A percentile compares a stretch with the other conserved stretches of the same genome.
These are phyloP conservation scores for Microsporum canis DNA, from an alignment of 2,329 filamentous ascomycete species.

Conservation along the genomic window DNA sequence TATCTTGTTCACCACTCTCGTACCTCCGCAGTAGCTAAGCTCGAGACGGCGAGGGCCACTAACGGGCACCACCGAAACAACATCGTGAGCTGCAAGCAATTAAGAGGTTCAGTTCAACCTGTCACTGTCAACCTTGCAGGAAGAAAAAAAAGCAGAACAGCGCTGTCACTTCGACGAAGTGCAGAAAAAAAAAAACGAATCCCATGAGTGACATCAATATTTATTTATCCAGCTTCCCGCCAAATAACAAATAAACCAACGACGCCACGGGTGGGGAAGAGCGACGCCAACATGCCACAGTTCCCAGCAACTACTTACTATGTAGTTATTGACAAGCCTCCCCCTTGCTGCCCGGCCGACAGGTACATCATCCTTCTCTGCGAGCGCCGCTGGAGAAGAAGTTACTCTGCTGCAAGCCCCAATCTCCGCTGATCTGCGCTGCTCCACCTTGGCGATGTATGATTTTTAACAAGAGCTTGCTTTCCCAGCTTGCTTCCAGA, in stretches of 20 bases:
- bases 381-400: not conserved
- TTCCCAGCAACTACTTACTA: not conserved
- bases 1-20: not conserved
- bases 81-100: constrained; percentile 6
- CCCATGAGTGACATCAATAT: not conserved
- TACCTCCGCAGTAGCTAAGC: constrained; percentile 6
- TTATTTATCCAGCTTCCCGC: not conserved
- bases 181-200: not conserved
- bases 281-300: not conserved
- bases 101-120: not conserved
- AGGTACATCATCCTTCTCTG: not conserved
- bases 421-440: constrained; percentile 2
- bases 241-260: constrained; percentile 2
- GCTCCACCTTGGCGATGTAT: not conserved
- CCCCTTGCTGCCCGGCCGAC: not conserved
- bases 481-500: not conserved
- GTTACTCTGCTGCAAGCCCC: not conserved
- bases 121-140: not conserved
- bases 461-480: not conserved
- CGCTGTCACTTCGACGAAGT: not conserved
- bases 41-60: not conserved
- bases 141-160: not conserved
- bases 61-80: constrained; percentile 6
- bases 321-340: not conserved
- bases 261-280: constrained; percentile 4